Evolutionary conservation across 257 asterid species (phyloP).

Genomic region (Capsicum rhomboideum): DNA sequence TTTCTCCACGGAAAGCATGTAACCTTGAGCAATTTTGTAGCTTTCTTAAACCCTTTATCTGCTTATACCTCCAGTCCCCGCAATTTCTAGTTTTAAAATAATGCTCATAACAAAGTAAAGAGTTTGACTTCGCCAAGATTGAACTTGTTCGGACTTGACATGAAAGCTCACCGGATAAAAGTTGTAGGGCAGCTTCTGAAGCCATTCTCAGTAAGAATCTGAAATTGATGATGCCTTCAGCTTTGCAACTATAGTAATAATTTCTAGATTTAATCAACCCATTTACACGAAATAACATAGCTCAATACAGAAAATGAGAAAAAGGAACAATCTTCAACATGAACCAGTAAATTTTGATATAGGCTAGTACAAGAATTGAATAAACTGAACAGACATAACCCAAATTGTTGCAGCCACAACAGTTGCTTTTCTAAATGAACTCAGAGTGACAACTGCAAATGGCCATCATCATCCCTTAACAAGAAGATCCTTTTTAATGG

Average conservation of each 20-base stretch:
- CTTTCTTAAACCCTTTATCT: constrained; percentile 9
- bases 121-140: constrained; percentile 16
- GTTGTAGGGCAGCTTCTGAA: constrained; percentile 30
- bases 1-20: constrained; percentile 8
- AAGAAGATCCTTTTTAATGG: background rate
- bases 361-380: background rate
- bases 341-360: background rate
- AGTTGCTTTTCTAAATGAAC: background rate
- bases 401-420: background rate
- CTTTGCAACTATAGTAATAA: background rate
- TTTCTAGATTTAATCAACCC: background rate
- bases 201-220: constrained; percentile 30
- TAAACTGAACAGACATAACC: background rate
- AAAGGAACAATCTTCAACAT: background rate
- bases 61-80: constrained; percentile 3
- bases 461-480: background rate
- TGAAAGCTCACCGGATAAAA: constrained; percentile 29
- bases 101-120: constrained; percentile 23
- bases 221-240: constrained; percentile 7
- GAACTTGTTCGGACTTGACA: constrained; percentile 19
- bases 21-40: constrained; percentile 9
- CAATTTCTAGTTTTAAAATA: constrained; percentile 7
- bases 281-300: constrained; percentile 7
- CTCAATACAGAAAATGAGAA: background rate
- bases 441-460: background rate